Evolutionary conservation across 2,329 filamentous ascomycete species (phyloP), one percentile per base, ranked within the genome.

Genomic region (Sclerotinia glacialis): DNA sequence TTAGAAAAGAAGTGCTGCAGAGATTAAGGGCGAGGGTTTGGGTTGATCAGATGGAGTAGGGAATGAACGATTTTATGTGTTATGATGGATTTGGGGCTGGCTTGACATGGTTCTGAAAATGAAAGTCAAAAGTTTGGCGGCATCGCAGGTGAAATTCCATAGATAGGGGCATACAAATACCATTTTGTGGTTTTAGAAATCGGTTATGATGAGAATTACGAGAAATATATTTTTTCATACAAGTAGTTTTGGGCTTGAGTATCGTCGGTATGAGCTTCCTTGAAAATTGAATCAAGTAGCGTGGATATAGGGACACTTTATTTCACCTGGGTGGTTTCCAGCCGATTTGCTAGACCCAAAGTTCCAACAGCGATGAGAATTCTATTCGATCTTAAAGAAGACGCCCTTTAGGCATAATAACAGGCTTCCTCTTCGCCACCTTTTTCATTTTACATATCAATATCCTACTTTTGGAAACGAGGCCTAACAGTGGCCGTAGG

Each of bases 1-100:
- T 88, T 64, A 80, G 83, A n/a, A 77, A 77, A 49, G 84, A 85
- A 70, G 81, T 86, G 21, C 78, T 87, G 59, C 83, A 86, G 72
- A 78, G 79, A 59, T 73, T 88, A 72, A 83, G 79, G 74, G 82
- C 83, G 37, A 79, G 76, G 28, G 79, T 88, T 26, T 82, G 80
- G 79, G 78, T 79, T 70, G 65, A 71, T 68, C 70, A 69, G 28
- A 71, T 66, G 50, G 70, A 69, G 16, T 67, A 71, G 14, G 50
- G 37, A 53, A 53, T 56, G 16, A 18, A 50, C 44, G 18, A 40
- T n/a, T 47, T 54, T 49, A 63, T 66, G 67, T 55, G 34, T 67
- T 66, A 62, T 44, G 50, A 67, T 52, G n/a, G 23, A 31, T 59
- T 28, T 61, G 28, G 31, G 34, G 44, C 18, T 55, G n/a, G 28